Evolutionary conservation across 331 rosid genomes (phyloP).

Genomic region (Phaseolus coccineus): DNA sequence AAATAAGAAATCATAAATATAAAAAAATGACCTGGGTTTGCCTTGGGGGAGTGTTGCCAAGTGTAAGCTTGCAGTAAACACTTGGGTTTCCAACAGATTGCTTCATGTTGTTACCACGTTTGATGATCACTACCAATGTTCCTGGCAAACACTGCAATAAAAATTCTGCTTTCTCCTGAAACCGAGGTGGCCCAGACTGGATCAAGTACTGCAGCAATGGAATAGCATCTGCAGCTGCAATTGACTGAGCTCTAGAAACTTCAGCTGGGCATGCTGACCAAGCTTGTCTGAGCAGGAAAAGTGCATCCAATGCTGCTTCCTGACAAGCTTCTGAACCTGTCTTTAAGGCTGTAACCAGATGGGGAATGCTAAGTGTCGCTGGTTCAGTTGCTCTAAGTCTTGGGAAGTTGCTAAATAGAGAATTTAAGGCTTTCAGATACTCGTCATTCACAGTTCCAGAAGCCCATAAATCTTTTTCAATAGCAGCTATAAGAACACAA

Average conservation of each 20-base stretch:
- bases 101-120: constrained; percentile 96
- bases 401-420: constrained; percentile 97
- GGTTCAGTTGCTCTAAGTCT: constrained; percentile 98
- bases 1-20: constrained; percentile 4
- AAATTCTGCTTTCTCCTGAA: constrained; percentile 97
- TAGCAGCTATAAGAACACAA: constrained; percentile 73
- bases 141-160: constrained; percentile 98
- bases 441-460: constrained; percentile 94
- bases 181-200: constrained; percentile 99
- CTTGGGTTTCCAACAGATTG: constrained; percentile 99
- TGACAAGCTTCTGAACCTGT: constrained; percentile 97
- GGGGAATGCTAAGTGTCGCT: constrained; percentile 98
- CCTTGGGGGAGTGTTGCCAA: constrained; percentile 85
- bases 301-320: constrained; percentile 96
- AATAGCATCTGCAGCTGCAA: constrained; percentile 98
- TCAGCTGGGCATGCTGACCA: constrained; percentile 99
- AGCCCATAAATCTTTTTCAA: constrained; percentile 97
- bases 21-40: constrained; percentile 74
- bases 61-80: constrained; percentile 92
- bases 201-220: constrained; percentile 94
- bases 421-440: constrained; percentile 90
- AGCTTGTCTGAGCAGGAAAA: constrained; percentile 97
- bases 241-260: constrained; percentile 95
- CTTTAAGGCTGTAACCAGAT: constrained; percentile 90
- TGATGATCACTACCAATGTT: constrained; percentile 87